A percentile compares a stretch with the other conserved stretches of the same genome.
These are phyloP conservation scores for Aurantiochytrium sp. DNA, from an alignment of 108 stramenopile species.

Conservation along the genomic window DNA sequence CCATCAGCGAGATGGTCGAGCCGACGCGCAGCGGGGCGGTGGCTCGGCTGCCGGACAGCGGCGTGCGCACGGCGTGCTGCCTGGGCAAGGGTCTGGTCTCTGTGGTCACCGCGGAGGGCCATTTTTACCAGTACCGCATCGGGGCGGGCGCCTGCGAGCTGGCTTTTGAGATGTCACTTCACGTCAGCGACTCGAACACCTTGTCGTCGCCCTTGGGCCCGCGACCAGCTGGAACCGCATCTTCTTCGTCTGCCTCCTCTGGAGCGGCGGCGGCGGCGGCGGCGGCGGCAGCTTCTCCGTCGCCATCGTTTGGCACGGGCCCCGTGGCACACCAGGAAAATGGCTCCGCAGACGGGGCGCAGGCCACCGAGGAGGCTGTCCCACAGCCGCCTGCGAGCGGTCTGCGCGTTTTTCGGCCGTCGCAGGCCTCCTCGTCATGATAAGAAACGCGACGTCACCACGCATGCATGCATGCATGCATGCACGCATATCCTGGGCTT, in stretches of 20 bases:
- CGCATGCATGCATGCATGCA: too few species aligned
- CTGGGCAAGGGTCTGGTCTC: not conserved
- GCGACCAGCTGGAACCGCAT: too few species aligned
- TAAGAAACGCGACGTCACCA: not conserved
- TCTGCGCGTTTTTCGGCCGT: not conserved
- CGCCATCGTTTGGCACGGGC: too few species aligned
- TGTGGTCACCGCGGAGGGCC: slow-evolving; percentile 7
- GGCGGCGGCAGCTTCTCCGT: too few species aligned
- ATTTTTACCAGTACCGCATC: slow-evolving; percentile 21
- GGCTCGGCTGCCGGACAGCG: not conserved
- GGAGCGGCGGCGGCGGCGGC: too few species aligned
- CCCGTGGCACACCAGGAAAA: not conserved
- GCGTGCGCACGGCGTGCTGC: not conserved
- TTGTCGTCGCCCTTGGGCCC: too few species aligned
- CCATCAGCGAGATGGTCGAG: slow-evolving; percentile 14
- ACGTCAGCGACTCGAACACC: not conserved
- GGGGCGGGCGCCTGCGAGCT: not conserved
- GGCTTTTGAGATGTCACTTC: slow-evolving; percentile 6
- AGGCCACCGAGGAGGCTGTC: not conserved
- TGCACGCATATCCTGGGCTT: too few species aligned
- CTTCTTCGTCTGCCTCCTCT: too few species aligned
- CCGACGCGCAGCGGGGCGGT: not conserved
- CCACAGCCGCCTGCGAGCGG: not conserved
- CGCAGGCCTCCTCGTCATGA: not conserved
- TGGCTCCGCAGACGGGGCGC: not conserved